Evolutionary conservation across 441 rosid species (phyloP).

Genomic region (Omphalea diandra): DNA sequence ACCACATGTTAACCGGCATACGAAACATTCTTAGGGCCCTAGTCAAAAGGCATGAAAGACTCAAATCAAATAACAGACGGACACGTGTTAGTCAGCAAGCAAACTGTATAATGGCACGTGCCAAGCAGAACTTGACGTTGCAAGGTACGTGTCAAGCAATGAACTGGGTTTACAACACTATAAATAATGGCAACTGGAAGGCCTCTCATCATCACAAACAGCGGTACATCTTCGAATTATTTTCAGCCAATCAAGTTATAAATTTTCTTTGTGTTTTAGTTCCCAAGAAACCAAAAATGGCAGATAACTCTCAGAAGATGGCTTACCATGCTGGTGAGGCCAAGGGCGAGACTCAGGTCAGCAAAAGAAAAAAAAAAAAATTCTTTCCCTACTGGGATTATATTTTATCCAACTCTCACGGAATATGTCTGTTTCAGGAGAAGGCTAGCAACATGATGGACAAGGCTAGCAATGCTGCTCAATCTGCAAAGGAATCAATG

Average conservation of each 20-base stretch:
- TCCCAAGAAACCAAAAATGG: constrained; percentile 33
- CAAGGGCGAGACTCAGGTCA: constrained; percentile 72
- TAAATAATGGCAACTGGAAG: constrained; percentile 7
- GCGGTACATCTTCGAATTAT: too few relatives aligned
- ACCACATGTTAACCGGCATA: too few relatives aligned
- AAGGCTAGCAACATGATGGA: constrained; percentile 56
- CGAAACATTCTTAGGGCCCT: too few relatives aligned
- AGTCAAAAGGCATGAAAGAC: constrained; percentile 6
- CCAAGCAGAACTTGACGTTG: too few relatives aligned
- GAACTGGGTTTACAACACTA: background rate
- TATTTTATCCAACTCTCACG: too few relatives aligned
- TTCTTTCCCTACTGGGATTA: too few relatives aligned
- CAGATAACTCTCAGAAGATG: constrained; percentile 48
- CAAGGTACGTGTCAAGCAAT: background rate
- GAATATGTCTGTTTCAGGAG: constrained; percentile 40
- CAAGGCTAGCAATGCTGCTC: constrained; percentile 55
- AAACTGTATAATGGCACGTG: too few relatives aligned
- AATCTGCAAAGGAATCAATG: constrained; percentile 56
- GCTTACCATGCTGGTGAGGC: constrained; percentile 62
- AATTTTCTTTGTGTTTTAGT: background rate
- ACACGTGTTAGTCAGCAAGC: too few relatives aligned
- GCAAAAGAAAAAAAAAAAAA: too few relatives aligned
- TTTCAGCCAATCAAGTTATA: background rate
- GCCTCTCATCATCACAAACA: too few relatives aligned
- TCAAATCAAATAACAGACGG: background rate